Conservation (phyloP, 2,329 filamentous ascomycete species). For the Fusarium pseudoanthophilum region DNA sequence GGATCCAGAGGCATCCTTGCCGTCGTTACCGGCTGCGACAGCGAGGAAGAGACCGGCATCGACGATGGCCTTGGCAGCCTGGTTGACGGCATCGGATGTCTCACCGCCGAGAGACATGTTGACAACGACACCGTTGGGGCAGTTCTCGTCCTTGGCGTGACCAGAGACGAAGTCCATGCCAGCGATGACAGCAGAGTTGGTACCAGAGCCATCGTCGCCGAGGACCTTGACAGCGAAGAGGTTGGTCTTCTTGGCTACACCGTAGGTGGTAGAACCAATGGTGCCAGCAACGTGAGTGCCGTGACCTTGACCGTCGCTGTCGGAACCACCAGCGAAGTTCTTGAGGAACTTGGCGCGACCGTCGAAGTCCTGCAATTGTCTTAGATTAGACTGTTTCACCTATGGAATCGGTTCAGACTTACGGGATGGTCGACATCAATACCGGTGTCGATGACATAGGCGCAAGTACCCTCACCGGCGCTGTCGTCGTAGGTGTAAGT, state of each 20-base stretch:
- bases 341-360: conserved; percentile 49
- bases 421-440: conserved; percentile 52
- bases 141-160: conserved; percentile 52
- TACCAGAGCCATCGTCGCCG: conserved; percentile 47
- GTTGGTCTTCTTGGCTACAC: conserved; percentile 56
- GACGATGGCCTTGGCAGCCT: conserved; percentile 59
- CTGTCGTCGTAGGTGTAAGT: conserved; percentile 54
- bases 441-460: conserved; percentile 61
- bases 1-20: conserved; percentile 54
- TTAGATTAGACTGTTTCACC: neutral
- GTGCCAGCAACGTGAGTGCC: conserved; percentile 54
- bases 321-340: conserved; percentile 43
- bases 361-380: conserved; percentile 45
- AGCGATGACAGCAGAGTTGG: conserved; percentile 55
- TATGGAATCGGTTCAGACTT: conserved; percentile 28
- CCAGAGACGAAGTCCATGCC: conserved; percentile 57
- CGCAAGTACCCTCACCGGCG: conserved; percentile 55
- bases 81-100: conserved; percentile 60
- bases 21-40: conserved; percentile 66
- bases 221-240: conserved; percentile 61
- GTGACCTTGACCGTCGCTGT: conserved; percentile 53
- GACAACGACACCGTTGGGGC: conserved; percentile 59
- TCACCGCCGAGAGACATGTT: conserved; percentile 68
- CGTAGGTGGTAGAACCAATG: conserved; percentile 48
- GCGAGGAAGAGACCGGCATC: conserved; percentile 62